Conservation (phyloP, 2,329 filamentous ascomycete genomes). For the Pseudocercospora vitis region DNA sequence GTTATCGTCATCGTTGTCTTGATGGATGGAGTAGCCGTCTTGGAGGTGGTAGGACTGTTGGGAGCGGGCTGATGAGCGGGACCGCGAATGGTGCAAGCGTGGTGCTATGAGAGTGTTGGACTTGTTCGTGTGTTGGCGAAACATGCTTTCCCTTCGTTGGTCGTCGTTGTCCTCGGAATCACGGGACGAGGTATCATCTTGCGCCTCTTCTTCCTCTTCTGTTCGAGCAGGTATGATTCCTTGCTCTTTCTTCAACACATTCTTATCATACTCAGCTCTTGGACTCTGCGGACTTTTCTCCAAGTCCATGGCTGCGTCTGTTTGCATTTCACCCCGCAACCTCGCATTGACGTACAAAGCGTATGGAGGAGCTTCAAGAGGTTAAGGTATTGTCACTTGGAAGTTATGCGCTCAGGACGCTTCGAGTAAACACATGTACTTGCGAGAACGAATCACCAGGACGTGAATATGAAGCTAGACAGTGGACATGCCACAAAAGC, state of each 20-base stretch:
- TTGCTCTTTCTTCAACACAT: neutral
- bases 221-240: neutral
- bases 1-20: constrained; percentile 18
- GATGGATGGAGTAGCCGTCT: constrained; percentile 32
- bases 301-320: neutral
- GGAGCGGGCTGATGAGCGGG: constrained; percentile 33
- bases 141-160: constrained; percentile 10
- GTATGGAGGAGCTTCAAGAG: too few relatives aligned
- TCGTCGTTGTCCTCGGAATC: constrained; percentile 6
- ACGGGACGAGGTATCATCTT: neutral
- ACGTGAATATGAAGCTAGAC: too few relatives aligned
- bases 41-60: constrained; percentile 32
- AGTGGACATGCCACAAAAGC: neutral
- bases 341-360: too few relatives aligned
- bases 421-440: too few relatives aligned
- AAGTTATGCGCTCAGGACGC: too few relatives aligned
- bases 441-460: too few relatives aligned
- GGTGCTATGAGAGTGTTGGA: neutral
- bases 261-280: neutral
- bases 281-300: neutral
- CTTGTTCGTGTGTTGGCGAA: constrained; percentile 3
- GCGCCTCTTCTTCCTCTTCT: constrained; percentile 9
- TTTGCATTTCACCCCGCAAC: neutral
- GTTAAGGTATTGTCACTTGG: too few relatives aligned
- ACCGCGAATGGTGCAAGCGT: constrained; percentile 24